Evolutionary conservation across 805 yeast species (phyloP), one percentile per base, ranked within the genome.

Genomic region (Ogataea minuta): DNA sequence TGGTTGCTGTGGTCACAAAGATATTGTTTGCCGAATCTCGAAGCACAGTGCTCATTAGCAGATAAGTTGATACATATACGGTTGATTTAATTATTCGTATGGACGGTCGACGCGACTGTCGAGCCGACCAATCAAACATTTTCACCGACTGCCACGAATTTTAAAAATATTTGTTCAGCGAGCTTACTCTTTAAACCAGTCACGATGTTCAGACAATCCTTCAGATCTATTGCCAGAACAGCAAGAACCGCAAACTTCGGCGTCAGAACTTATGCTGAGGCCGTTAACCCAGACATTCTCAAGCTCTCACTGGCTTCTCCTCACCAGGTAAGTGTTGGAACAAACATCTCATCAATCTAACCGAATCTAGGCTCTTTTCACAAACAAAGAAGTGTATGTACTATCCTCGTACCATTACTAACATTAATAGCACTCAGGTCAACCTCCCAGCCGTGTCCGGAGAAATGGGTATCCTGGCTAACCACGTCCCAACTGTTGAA

Each of bases 401-500:
- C 21, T 12, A 12, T 7, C 30, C 7, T 23, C 20, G 37, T 35
- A 45, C 36, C 32, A 36, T 40, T 10, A 19, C 25, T 28, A 25
- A 25, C 14, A 13, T n/a, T 21, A 36, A 17, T 40, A 67, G 74
- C 49, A 58, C 71, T 60, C 88, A 93, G 76, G 98, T 93, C 56
- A 93, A 93, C 73, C 75, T 93, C 54, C 99, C 99, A 61, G 95
- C 96, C 50, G 76, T 83, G 59, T 81, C 93, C 53, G 99, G 99
- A 66, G 95, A 86, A 63, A 79, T 91, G 69, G 99, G 99, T 86
- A 79, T 93, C 52, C 74, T 93, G 63, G 96, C 98, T 57, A 84
- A 87, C 74, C 99, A 93, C 80, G 96, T 93, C 60, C 98, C 99
- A 59, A 79, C 85, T 58, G 88, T 91, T 50, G 98, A 93, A 73